Percentiles rank a stretch among this genome's conserved stretches.
These are phyloP conservation scores for Trametes cubensis DNA, from an alignment of 768 basidiomycete genomes.

Conservation along the genomic window DNA sequence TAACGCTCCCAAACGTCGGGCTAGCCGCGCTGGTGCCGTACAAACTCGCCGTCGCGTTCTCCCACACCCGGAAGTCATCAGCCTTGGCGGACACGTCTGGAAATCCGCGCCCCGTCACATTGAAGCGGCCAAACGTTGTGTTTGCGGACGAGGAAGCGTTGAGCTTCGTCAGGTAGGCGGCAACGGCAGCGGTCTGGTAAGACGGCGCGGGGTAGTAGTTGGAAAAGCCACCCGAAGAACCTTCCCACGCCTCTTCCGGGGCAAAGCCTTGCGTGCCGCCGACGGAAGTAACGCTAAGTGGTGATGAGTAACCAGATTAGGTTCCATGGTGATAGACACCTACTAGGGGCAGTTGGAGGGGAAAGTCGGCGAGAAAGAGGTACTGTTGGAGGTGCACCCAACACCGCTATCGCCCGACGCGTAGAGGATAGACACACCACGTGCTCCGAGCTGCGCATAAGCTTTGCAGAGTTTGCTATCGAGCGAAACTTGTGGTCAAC, in stretches of 20 bases:
- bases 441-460: conserved; percentile 39
- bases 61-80: conserved; percentile 33
- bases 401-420: conserved; percentile 43
- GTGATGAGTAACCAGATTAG: not conserved
- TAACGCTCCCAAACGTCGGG: conserved; percentile 38
- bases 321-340: not conserved
- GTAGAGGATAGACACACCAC: conserved; percentile 40
- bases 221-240: conserved; percentile 77
- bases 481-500: conserved; percentile 42
- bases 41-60: conserved; percentile 24
- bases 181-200: conserved; percentile 54
- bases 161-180: conserved; percentile 46
- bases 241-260: conserved; percentile 56
- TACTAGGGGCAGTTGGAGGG: conserved; percentile 48
- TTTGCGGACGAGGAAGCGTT: conserved; percentile 52
- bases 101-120: conserved; percentile 44
- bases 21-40: conserved; percentile 39
- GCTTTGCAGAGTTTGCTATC: conserved; percentile 38
- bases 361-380: conserved; percentile 55
- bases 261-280: conserved; percentile 56
- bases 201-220: conserved; percentile 55
- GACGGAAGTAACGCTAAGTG: conserved; percentile 55
- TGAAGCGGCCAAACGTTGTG: conserved; percentile 45
- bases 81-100: conserved; percentile 51
- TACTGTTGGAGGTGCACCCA: conserved; percentile 49